These are phyloP conservation scores for Hibiscus syriacus DNA, from an alignment of 345 rosid species.

Conservation along the genomic window DNA sequence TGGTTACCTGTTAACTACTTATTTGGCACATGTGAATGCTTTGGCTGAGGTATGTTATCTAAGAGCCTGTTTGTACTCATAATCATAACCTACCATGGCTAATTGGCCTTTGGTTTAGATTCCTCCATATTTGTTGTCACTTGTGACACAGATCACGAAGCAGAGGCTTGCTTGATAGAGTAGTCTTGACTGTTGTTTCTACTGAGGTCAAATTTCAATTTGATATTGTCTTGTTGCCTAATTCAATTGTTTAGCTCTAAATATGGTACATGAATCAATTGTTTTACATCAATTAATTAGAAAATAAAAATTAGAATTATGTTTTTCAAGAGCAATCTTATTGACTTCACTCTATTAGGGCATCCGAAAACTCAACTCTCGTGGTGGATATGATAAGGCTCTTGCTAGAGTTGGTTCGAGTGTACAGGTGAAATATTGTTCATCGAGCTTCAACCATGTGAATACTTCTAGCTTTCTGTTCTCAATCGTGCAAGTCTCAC, in stretches of 20 bases:
- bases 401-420: not conserved
- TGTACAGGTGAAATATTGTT: not conserved
- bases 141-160: slow-evolving; percentile 78
- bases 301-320: not conserved
- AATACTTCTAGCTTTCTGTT: no score
- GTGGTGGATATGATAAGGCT: not conserved
- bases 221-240: slow-evolving; percentile 59
- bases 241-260: not conserved
- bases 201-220: slow-evolving; percentile 96
- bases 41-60: slow-evolving; percentile 66
- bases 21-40: slow-evolving; percentile 88
- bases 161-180: slow-evolving; percentile 78
- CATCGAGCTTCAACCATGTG: no score
- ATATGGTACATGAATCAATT: not conserved
- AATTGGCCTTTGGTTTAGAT: slow-evolving; percentile 3
- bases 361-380: not conserved
- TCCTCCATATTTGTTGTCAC: slow-evolving; percentile 5
- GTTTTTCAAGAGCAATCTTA: not conserved
- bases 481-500: no score
- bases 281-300: not conserved
- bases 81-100: not conserved
- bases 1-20: slow-evolving; percentile 49
- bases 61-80: not conserved
- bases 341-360: not conserved
- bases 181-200: slow-evolving; percentile 98